Evolutionary conservation across 2,329 filamentous ascomycete species (phyloP).

Genomic region (Hirsutella minnesotensis): DNA sequence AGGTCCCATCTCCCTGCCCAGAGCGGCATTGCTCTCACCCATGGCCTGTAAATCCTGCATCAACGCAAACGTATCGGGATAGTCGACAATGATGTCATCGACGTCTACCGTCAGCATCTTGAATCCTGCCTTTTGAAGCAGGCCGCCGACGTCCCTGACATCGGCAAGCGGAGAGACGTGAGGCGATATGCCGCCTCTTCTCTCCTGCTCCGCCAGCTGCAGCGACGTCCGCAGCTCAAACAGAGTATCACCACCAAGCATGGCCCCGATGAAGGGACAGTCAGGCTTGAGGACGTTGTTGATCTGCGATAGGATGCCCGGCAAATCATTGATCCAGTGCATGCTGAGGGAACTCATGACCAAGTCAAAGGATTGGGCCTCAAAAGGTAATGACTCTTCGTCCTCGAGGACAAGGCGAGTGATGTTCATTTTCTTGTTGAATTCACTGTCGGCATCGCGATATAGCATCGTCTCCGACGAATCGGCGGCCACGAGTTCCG

Average conservation of each 20-base stretch:
- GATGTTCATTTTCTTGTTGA: conserved; percentile 63
- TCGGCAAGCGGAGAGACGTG: conserved; percentile 88
- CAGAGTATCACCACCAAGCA: conserved; percentile 90
- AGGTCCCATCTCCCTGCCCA: conserved; percentile 70
- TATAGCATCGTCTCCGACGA: conserved; percentile 67
- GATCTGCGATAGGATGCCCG: conserved; percentile 71
- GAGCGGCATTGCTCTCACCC: conserved; percentile 85
- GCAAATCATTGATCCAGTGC: conserved; percentile 97
- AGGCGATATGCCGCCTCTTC: conserved; percentile 80
- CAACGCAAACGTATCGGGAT: conserved; percentile 75
- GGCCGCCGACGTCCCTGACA: conserved; percentile 78
- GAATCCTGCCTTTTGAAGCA: conserved; percentile 80
- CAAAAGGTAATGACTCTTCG: conserved; percentile 66
- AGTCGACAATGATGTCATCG: conserved; percentile 94
- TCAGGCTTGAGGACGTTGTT: conserved; percentile 84
- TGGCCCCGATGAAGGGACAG: conserved; percentile 82
- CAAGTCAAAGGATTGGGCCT: conserved; percentile 69
- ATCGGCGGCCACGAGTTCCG: conserved; percentile 68
- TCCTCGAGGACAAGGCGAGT: conserved; percentile 63
- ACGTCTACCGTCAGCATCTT: conserved; percentile 94
- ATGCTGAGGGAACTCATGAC: conserved; percentile 81
- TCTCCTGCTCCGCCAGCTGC: conserved; percentile 83
- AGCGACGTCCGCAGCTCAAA: conserved; percentile 89
- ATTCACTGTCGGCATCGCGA: conserved; percentile 63
- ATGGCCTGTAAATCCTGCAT: conserved; percentile 94